Evolutionary conservation across 2,329 filamentous ascomycete genomes (phyloP).

Genomic region (Tolypocladium cylindrosporum): DNA sequence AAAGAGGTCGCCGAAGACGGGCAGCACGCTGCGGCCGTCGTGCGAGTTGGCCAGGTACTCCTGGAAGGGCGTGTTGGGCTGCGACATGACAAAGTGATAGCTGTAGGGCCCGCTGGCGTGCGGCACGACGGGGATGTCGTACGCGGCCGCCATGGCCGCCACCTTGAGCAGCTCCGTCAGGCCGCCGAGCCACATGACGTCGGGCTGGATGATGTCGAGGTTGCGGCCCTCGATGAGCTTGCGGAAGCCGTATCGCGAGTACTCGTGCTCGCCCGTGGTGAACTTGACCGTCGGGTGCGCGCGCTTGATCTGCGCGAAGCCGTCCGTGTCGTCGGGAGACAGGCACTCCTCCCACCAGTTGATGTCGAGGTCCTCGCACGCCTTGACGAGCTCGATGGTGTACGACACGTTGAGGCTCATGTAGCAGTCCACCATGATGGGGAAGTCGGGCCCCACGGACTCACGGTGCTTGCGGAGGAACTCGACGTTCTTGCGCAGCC

Average conservation of each 20-base stretch:
- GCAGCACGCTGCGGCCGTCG: constrained; percentile 79
- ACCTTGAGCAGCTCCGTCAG: constrained; percentile 88
- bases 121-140: constrained; percentile 91
- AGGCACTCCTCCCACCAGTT: constrained; percentile 98
- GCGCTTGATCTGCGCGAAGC: constrained; percentile 80
- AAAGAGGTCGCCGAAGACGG: constrained; percentile 88
- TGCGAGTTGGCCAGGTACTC: constrained; percentile 92
- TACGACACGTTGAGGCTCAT: constrained; percentile 92
- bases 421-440: constrained; percentile 92
- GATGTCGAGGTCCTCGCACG: constrained; percentile 73
- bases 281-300: constrained; percentile 88
- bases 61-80: constrained; percentile 89
- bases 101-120: constrained; percentile 90
- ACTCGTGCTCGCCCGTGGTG: constrained; percentile 93
- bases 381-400: constrained; percentile 82
- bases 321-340: constrained; percentile 84
- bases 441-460: constrained; percentile 79
- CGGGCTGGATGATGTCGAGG: constrained; percentile 87
- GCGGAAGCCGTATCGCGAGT: constrained; percentile 87
- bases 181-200: constrained; percentile 96
- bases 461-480: constrained; percentile 80
- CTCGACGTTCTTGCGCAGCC: constrained; percentile 80
- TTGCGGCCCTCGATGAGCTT: constrained; percentile 88
- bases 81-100: constrained; percentile 92
- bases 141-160: constrained; percentile 78